phyloP scores from a whole-genome alignment of 345 rosid species.

The Brassica cretica region DNA sequence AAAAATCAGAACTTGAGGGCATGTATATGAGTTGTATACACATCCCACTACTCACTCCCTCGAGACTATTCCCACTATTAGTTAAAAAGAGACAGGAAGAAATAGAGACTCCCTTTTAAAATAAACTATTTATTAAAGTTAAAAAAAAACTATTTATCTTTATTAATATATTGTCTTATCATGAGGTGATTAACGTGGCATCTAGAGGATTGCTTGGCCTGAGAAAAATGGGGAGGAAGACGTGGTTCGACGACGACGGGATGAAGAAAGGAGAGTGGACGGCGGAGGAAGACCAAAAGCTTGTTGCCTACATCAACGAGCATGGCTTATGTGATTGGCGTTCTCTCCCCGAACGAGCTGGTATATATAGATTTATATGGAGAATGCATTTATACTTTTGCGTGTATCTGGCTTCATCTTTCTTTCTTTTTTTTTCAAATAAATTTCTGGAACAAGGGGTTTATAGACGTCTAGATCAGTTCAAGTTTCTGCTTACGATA shows the following conservation, averaged over 20 bases:
- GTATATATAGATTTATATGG: slow-evolving; percentile 27
- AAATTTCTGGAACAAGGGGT: not conserved
- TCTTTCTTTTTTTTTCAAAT: not conserved
- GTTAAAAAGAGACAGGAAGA: not conserved
- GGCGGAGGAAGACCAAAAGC: slow-evolving; percentile 66
- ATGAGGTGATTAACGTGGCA: slow-evolving; percentile 15
- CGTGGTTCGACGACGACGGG: slow-evolving; percentile 34
- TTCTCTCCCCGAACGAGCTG: slow-evolving; percentile 63
- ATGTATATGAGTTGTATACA: not conserved
- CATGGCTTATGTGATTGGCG: slow-evolving; percentile 72
- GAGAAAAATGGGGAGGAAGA: slow-evolving; percentile 31
- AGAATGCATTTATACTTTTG: not conserved
- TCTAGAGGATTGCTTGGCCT: not conserved
- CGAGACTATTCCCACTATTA: not conserved
- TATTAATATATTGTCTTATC: not conserved
- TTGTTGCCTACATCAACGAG: slow-evolving; percentile 47
- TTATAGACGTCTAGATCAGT: not conserved
- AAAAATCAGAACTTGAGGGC: not conserved
- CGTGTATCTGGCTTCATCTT: not conserved
- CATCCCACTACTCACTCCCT: not conserved
- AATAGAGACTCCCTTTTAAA: not conserved
- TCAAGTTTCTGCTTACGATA: not conserved
- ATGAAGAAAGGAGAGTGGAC: slow-evolving; percentile 85
- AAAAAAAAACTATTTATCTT: not conserved
- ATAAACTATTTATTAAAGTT: no score